phyloP scores from a whole-genome alignment of 2,329 filamentous ascomycete genomes.

The Corinectria fuckeliana region DNA sequence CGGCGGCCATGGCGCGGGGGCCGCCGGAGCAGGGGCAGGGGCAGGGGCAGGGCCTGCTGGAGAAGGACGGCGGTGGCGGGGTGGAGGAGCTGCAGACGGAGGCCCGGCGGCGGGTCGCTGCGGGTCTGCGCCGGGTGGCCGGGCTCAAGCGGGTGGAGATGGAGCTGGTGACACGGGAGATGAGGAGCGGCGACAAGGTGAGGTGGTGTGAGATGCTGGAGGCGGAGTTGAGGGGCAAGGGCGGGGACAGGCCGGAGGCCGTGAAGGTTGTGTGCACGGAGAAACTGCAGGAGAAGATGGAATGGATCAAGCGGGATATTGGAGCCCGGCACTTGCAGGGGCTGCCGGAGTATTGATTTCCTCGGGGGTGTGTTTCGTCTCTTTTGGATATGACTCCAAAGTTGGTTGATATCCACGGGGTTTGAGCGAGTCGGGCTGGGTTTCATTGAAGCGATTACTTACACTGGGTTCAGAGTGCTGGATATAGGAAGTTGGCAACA shows the following conservation, averaged over 20 bases:
- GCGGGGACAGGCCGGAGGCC: conserved; percentile 10
- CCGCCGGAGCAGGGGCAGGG: conserved; percentile 32
- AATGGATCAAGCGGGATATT: conserved; percentile 32
- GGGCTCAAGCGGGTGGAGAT: conserved; percentile 48
- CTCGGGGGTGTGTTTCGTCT: background rate
- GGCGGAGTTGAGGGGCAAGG: conserved; percentile 33
- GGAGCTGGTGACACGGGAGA: conserved; percentile 44
- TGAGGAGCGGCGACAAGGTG: conserved; percentile 43
- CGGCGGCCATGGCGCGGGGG: conserved; percentile 15
- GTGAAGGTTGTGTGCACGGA: conserved; percentile 36
- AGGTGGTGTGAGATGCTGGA: conserved; percentile 45
- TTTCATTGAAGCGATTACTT: background rate
- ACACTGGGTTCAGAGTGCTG: too few species aligned
- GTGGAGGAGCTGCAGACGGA: conserved; percentile 24
- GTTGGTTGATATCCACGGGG: background rate
- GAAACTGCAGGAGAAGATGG: conserved; percentile 35
- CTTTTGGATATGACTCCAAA: background rate
- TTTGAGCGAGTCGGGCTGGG: background rate
- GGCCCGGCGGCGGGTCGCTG: conserved; percentile 30
- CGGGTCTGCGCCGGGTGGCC: conserved; percentile 42
- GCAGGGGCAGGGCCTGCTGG: conserved; percentile 22
- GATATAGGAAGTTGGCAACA: background rate
- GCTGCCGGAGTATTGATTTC: conserved; percentile 2
- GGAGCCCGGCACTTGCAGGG: conserved; percentile 23
- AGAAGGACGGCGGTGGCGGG: conserved; percentile 29